Base-by-base conservation (phyloP, 2,329 filamentous ascomycete genomes). In the Capronia americana region DNA sequence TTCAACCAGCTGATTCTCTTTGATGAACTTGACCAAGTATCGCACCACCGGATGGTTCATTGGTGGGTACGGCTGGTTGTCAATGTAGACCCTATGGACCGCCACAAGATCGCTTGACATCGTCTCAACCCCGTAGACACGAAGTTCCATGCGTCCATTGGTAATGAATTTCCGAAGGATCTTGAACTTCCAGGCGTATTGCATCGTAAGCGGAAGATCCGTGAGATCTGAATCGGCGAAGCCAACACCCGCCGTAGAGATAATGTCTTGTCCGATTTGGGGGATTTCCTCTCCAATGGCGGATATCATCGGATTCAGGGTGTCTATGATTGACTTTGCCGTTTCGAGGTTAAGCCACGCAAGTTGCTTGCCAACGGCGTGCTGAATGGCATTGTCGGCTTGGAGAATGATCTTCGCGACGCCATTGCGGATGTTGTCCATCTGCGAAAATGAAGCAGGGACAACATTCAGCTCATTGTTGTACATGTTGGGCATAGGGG, bases 101-200 rank as follows among this genome's bases (percentile, higher is more conserved):
- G 77, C 75, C 8, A 96, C 85, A 41, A 97, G 83, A 32, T 92
- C 88, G 8, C 74, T 75, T 70, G 91, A 90, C 86, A 97, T 90
- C 23, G 82, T 82, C n/a, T 87, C 86, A 57, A 94, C 88, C 23
- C 92, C 92, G 75, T 87, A 85, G 12, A 96, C 91, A 44, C 94
- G 89, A 44, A 97, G 83, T 74, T 96, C 92, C 92, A 98, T 97
- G 73, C 94, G 92, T 41, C 91, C 90, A 64, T 92, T 94, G 73
- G 86, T 88, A 60, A 97, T 89, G 71, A 94, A 88, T 71, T 87
- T 90, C 72, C 87, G 87, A 59, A 91, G 81, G 1, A 90, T 81
- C 51, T 83, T 82, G 72, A 97, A 88, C 58, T 87, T 89, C 89
- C 91, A 96, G 34, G 79, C 81, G 72, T 85, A 79, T 74, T 73